phyloP scores from a whole-genome alignment of 768 basidiomycete species.

The Tephrocybe sp. region DNA sequence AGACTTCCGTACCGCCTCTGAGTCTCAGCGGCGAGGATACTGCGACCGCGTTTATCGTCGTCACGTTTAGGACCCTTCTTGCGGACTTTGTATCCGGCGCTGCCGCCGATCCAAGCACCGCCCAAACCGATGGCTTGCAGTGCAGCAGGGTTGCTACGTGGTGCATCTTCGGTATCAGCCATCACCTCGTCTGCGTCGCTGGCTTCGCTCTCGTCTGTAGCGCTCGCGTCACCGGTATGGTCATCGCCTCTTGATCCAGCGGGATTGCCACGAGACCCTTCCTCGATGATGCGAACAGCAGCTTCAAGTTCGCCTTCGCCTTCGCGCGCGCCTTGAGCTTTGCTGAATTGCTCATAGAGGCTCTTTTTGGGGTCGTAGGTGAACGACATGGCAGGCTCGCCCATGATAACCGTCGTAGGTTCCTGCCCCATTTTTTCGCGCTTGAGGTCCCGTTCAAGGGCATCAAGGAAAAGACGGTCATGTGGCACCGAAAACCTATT shows the following conservation, averaged over 20 bases:
- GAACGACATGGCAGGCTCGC: slow-evolving; percentile 88
- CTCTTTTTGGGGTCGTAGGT: slow-evolving; percentile 82
- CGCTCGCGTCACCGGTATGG: slow-evolving; percentile 17
- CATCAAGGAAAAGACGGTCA: slow-evolving; percentile 94
- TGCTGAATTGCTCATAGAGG: slow-evolving; percentile 85
- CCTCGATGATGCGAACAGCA: slow-evolving; percentile 32
- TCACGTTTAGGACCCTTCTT: slow-evolving; percentile 54
- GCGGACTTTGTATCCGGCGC: slow-evolving; percentile 85
- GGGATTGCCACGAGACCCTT: slow-evolving; percentile 14
- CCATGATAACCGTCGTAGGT: slow-evolving; percentile 66
- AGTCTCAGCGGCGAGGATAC: slow-evolving; percentile 13
- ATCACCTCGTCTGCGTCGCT: slow-evolving; percentile 23
- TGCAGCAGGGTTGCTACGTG: slow-evolving; percentile 13
- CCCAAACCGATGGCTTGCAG: slow-evolving; percentile 40
- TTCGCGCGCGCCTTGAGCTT: slow-evolving; percentile 37
- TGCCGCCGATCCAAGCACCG: slow-evolving; percentile 80
- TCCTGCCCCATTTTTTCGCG: slow-evolving; percentile 89
- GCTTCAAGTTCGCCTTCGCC: slow-evolving; percentile 40
- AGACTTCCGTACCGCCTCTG: slow-evolving; percentile 19
- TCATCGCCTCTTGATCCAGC: slow-evolving; percentile 13
- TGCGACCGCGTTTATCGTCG: slow-evolving; percentile 32
- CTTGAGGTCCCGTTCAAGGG: slow-evolving; percentile 93
- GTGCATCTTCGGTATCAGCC: slow-evolving; percentile 19
- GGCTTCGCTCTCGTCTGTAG: slow-evolving; percentile 24
- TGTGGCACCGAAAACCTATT: slow-evolving; percentile 94